Conservation (phyloP, 208 protist species). For the Herpetomonas muscarum region DNA sequence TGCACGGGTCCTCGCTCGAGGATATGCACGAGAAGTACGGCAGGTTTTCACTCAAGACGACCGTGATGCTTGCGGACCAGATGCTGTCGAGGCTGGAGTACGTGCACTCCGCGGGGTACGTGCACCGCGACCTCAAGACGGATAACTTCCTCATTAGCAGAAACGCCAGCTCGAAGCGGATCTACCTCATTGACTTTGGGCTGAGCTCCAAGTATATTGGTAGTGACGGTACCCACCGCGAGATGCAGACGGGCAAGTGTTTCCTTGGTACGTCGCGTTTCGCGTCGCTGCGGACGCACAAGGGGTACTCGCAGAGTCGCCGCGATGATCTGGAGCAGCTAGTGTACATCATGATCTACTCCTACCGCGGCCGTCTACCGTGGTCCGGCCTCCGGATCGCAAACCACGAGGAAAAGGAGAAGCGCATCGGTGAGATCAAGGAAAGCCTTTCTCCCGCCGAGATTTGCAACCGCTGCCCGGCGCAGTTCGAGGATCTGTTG, state of each 20-base stretch:
- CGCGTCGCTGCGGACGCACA: slow-evolving; percentile 95
- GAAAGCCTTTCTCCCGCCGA: slow-evolving; percentile 28
- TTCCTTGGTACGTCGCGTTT: slow-evolving; percentile 97
- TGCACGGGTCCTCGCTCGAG: slow-evolving; percentile 97
- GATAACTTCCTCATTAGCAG: slow-evolving; percentile 99
- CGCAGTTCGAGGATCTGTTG: slow-evolving; percentile 63
- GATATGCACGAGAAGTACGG: slow-evolving; percentile 77
- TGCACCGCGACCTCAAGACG: slow-evolving; percentile 98
- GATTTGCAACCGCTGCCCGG: slow-evolving; percentile 70
- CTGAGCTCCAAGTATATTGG: slow-evolving; percentile 79
- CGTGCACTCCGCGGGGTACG: slow-evolving; percentile 96
- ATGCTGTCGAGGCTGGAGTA: slow-evolving; percentile 97
- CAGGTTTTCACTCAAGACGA: slow-evolving; percentile 98
- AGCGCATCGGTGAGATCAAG: slow-evolving; percentile 62
- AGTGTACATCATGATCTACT: slow-evolving; percentile 95
- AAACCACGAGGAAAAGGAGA: slow-evolving; percentile 70
- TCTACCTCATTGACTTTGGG: slow-evolving; percentile 95
- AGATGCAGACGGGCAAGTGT: slow-evolving; percentile 85
- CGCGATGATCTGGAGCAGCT: slow-evolving; percentile 90
- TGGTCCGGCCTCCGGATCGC: slow-evolving; percentile 92
- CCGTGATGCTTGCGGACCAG: slow-evolving; percentile 98
- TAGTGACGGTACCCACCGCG: slow-evolving; percentile 53
- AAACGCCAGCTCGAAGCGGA: slow-evolving; percentile 68
- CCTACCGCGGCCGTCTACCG: slow-evolving; percentile 92
- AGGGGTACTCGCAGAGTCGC: slow-evolving; percentile 89